Conservation (phyloP, 2,329 filamentous ascomycete genomes). For the Graphilbum sp. region DNA sequence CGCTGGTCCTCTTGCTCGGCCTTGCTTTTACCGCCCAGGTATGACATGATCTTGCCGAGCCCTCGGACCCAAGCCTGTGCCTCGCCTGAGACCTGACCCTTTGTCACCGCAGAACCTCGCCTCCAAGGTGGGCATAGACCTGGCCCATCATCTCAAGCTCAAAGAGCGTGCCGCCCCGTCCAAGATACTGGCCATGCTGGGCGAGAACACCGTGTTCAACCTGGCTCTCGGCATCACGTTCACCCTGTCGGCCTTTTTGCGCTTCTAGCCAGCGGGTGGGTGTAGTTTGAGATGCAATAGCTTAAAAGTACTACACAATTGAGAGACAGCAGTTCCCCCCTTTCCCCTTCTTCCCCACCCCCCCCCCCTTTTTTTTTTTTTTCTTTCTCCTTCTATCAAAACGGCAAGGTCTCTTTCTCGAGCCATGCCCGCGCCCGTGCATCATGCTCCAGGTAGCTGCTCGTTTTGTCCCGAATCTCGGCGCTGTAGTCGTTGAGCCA, state of each 20-base stretch:
- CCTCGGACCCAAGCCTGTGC: no score
- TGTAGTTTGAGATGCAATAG: no score
- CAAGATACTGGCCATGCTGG: constrained; percentile 29
- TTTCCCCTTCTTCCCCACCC: no score
- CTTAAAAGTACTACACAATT: no score
- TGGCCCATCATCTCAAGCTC: constrained; percentile 20
- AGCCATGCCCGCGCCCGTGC: constrained; percentile 63
- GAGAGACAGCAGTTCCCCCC: no score
- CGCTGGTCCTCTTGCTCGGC: constrained; percentile 51
- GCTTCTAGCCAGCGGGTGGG: constrained; percentile 17
- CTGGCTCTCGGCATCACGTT: constrained; percentile 58
- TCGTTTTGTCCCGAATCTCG: constrained; percentile 70
- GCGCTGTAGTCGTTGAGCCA: constrained; percentile 82
- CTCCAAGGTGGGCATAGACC: constrained; percentile 24
- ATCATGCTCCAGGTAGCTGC: constrained; percentile 58
- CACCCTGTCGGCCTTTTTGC: constrained; percentile 49
- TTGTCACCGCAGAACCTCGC: constrained; percentile 19
- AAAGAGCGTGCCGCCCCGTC: constrained; percentile 21
- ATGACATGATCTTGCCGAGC: constrained; percentile 11
- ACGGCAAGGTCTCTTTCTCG: constrained; percentile 64
- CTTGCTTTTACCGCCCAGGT: constrained; percentile 48
- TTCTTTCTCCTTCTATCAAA: constrained; percentile 17
- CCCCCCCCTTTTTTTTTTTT: no score
- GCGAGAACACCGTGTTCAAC: constrained; percentile 47
- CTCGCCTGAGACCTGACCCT: no score